Conservation (phyloP, 768 basidiomycete species). For the Hericium alpestre region DNA sequence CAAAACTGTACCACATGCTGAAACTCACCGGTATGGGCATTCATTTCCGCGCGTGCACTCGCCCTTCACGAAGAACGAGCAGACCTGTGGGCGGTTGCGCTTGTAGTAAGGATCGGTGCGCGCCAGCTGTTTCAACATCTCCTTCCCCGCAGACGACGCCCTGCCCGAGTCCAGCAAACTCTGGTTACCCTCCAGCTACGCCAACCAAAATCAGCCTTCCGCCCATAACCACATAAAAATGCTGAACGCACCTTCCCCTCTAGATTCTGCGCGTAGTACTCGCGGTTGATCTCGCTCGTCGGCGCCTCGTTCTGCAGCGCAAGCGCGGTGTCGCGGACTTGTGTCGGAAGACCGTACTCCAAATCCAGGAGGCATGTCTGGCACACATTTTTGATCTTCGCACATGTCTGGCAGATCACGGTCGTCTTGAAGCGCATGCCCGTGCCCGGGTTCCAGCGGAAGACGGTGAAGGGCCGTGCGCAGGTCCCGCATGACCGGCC, state of each 20-base stretch:
- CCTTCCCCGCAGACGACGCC: slow-evolving; percentile 76
- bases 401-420: slow-evolving; percentile 93
- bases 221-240: background rate
- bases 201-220: slow-evolving; percentile 1
- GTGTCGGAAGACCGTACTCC: slow-evolving; percentile 91
- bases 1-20: no score
- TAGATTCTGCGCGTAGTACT: slow-evolving; percentile 91
- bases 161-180: slow-evolving; percentile 51
- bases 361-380: slow-evolving; percentile 96
- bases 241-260: slow-evolving; percentile 55
- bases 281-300: slow-evolving; percentile 93
- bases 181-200: slow-evolving; percentile 61
- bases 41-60: slow-evolving; percentile 86
- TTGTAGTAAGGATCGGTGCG: slow-evolving; percentile 96
- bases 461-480: slow-evolving; percentile 91
- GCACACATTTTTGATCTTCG: slow-evolving; percentile 93
- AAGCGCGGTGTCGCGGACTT: slow-evolving; percentile 93
- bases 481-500: slow-evolving; percentile 96
- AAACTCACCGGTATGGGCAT: slow-evolving; percentile 73
- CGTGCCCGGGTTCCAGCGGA: slow-evolving; percentile 95
- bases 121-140: slow-evolving; percentile 93
- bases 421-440: slow-evolving; percentile 95
- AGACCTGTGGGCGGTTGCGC: slow-evolving; percentile 87
- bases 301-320: slow-evolving; percentile 81
- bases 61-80: slow-evolving; percentile 93